These are phyloP conservation scores for Carallia brachiata DNA, from an alignment of 345 rosid genomes.

Conservation along the genomic window DNA sequence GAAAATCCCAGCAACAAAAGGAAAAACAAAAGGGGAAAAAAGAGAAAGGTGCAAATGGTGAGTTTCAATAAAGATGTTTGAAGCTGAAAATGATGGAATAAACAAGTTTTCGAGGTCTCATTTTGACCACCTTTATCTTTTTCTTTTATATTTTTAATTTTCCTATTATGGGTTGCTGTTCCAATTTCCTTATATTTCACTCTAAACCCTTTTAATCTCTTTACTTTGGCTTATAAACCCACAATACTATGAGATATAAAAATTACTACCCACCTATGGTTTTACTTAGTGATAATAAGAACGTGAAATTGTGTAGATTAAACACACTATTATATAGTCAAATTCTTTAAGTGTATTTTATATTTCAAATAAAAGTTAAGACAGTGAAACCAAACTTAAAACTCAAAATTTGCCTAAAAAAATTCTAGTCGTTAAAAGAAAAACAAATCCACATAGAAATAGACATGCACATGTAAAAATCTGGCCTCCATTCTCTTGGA, in stretches of 20 bases:
- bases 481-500: conserved; percentile 61
- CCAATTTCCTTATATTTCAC: background rate
- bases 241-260: background rate
- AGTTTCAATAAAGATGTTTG: conserved; percentile 50
- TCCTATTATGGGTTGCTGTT: conserved; percentile 36
- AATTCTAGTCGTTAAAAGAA: background rate
- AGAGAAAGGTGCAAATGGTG: conserved; percentile 41
- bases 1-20: background rate
- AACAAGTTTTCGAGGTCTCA: conserved; percentile 40
- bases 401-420: no score
- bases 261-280: no score
- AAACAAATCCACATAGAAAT: background rate
- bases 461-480: background rate
- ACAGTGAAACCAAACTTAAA: no score
- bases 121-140: conserved; percentile 54
- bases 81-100: conserved; percentile 37
- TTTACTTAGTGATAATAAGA: no score
- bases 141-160: background rate
- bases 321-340: no score
- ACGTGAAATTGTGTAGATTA: no score
- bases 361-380: no score
- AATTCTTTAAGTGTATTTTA: no score
- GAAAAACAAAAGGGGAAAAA: conserved; percentile 19
- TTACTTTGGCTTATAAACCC: background rate
- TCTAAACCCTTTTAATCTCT: background rate